Percentiles rank a stretch among this genome's conserved stretches.
Conservation (phyloP, 2,329 filamentous ascomycete species). For the Furcasterigmium sp. region DNA sequence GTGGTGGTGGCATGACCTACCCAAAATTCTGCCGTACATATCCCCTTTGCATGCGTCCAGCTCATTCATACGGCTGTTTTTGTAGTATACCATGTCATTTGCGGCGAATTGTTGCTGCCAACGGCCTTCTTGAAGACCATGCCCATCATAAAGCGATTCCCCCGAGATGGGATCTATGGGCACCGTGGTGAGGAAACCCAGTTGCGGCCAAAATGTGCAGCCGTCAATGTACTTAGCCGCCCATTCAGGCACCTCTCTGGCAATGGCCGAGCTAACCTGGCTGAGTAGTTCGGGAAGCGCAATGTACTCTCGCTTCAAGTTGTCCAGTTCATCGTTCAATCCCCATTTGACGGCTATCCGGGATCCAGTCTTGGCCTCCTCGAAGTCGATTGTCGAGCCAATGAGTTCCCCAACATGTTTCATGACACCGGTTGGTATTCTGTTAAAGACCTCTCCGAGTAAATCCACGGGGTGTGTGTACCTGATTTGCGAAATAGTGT, state of each 20-base stretch:
- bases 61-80: slow-evolving; percentile 74
- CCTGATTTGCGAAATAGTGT: slow-evolving; percentile 54
- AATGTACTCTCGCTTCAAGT: slow-evolving; percentile 70
- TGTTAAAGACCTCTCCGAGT: slow-evolving; percentile 54
- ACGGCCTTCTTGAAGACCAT: slow-evolving; percentile 43
- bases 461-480: too few species aligned
- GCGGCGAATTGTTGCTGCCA: slow-evolving; percentile 80
- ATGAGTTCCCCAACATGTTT: slow-evolving; percentile 66
- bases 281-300: slow-evolving; percentile 71
- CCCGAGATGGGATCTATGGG: slow-evolving; percentile 54
- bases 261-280: slow-evolving; percentile 60
- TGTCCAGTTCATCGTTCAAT: slow-evolving; percentile 69
- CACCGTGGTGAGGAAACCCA: slow-evolving; percentile 83
- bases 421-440: slow-evolving; percentile 54
- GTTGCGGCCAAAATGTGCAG: slow-evolving; percentile 85
- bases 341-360: slow-evolving; percentile 69
- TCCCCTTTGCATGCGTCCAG: slow-evolving; percentile 82
- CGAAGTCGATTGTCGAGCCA: slow-evolving; percentile 72
- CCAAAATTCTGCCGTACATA: slow-evolving; percentile 76
- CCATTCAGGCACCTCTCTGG: slow-evolving; percentile 56
- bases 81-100: slow-evolving; percentile 73
- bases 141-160: slow-evolving; percentile 58
- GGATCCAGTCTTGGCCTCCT: slow-evolving; percentile 64
- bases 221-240: slow-evolving; percentile 52
- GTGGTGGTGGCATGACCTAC: slow-evolving; percentile 39